Base-by-base conservation (phyloP, 768 basidiomycete species). In the Trametes elegans region DNA sequence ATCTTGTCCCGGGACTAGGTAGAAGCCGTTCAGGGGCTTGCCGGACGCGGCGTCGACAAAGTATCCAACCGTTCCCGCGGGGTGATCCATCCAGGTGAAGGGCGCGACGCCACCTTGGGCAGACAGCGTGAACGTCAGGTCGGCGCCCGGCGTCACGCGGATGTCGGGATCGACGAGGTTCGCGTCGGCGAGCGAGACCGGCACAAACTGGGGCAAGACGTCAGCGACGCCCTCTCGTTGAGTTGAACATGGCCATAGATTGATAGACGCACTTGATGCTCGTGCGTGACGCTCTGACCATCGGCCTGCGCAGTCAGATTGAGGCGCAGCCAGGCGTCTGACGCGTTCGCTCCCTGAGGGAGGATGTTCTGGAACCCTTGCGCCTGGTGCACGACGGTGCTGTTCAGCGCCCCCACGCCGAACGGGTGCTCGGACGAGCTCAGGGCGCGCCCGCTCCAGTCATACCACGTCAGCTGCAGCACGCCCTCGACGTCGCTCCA, bases 11-110 rank as follows among this genome's bases (percentile, higher is more conserved):
- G 82, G 82, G 28, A 82, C 58, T 8, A 83, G 74, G 63, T 77
- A 81, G 64, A 81, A 83, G 1, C 78, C 81, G 51, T 83, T 83
- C 10, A 70, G 66, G 0, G 79, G 77, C 7, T 68, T 27, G 1
- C 70, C 71, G 0, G 75, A 80, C 10, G 50, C 47, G 21, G 59
- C 63, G 55, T 82, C 80, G 35, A 76, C 65, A 61, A 83, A 83
- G 32, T 76, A 68, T 8, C 82, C 82, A 1, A 82, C 68, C 0
- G 79, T 83, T 16, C 79, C 79, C 0, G 71, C 67, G 0, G 81
- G 81, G 64, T 83, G 81, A 46, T 83, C 82, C 2, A 84, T 67
- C 81, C 81, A 83, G 5, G 81, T 77, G 78, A 79, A 83, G 1
- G 75, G 69, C 1, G 77, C 80, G 4, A 83, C 81, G 1, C 81